phyloP scores from a whole-genome alignment of 176 grass and related monocot genomes.

The Secale cereale region DNA sequence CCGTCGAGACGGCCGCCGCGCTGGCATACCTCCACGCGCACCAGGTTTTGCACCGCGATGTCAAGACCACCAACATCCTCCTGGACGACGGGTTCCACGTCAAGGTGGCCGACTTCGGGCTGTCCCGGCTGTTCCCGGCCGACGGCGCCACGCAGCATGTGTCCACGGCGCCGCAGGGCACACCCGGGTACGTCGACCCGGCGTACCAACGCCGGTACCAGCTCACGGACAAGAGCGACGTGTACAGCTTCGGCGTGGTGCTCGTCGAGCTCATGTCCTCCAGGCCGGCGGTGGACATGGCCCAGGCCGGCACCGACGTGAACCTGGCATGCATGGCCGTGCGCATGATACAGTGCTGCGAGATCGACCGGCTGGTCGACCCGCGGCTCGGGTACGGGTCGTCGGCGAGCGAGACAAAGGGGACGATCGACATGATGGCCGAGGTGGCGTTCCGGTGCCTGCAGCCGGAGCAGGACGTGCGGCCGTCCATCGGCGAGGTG shows the following conservation, averaged over 20 bases:
- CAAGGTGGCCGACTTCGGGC: constrained; percentile 69
- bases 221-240: constrained; percentile 75
- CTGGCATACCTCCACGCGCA: constrained; percentile 48
- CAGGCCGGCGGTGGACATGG: constrained; percentile 45
- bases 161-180: constrained; percentile 68
- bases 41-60: constrained; percentile 54
- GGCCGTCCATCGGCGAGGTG: constrained; percentile 41
- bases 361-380: constrained; percentile 35
- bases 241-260: constrained; percentile 73
- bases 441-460: constrained; percentile 54
- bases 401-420: constrained; percentile 17
- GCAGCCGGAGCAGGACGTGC: constrained; percentile 47
- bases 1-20: constrained; percentile 51
- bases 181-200: constrained; percentile 56
- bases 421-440: constrained; percentile 26
- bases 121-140: constrained; percentile 42
- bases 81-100: constrained; percentile 50
- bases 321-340: constrained; percentile 48
- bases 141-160: constrained; percentile 41
- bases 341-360: constrained; percentile 38
- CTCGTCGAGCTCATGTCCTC: constrained; percentile 59
- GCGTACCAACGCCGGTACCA: constrained; percentile 54
- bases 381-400: constrained; percentile 11
- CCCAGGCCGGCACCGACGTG: background rate
- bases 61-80: constrained; percentile 67